A percentile compares a stretch with the other conserved stretches of the same genome.
Conservation (phyloP, 768 basidiomycete genomes). For the Tylopilus rubrobrunneus region DNA sequence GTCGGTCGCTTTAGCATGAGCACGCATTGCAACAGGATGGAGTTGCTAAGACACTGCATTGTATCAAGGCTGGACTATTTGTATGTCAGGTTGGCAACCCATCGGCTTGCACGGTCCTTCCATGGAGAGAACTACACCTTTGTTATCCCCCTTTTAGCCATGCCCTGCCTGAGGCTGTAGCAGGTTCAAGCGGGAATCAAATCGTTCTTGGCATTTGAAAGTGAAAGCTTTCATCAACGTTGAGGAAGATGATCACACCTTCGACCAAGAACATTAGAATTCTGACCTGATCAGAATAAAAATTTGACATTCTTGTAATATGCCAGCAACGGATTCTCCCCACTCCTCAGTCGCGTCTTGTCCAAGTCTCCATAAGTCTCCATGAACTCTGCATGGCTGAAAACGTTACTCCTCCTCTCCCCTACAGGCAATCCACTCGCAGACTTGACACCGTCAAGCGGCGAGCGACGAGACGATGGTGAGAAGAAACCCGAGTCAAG, state of each 20-base stretch:
- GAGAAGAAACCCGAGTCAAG: slow-evolving; percentile 70
- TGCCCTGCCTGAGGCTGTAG: background rate
- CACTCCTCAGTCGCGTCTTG: slow-evolving; percentile 68
- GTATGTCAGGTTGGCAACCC: background rate
- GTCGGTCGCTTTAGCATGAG: no score
- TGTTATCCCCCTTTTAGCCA: background rate
- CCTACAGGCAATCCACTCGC: slow-evolving; percentile 77
- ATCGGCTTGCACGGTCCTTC: background rate
- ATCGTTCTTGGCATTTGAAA: background rate
- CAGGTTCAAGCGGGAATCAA: background rate
- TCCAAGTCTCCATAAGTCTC: slow-evolving; percentile 75
- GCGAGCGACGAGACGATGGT: slow-evolving; percentile 49
- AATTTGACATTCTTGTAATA: slow-evolving; percentile 95
- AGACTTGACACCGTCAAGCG: slow-evolving; percentile 67
- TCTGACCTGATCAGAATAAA: slow-evolving; percentile 54
- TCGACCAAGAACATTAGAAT: background rate
- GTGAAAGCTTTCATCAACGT: background rate
- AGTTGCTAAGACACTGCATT: background rate
- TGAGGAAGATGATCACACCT: background rate
- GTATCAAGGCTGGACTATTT: background rate
- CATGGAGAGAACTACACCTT: background rate
- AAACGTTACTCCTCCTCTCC: slow-evolving; percentile 78
- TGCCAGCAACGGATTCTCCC: slow-evolving; percentile 85
- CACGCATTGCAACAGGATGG: background rate
- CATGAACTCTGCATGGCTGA: slow-evolving; percentile 86